These are phyloP conservation scores for Magnusiomyces tetraspermus DNA, from an alignment of 1,139 yeast genomes.

Conservation along the genomic window DNA sequence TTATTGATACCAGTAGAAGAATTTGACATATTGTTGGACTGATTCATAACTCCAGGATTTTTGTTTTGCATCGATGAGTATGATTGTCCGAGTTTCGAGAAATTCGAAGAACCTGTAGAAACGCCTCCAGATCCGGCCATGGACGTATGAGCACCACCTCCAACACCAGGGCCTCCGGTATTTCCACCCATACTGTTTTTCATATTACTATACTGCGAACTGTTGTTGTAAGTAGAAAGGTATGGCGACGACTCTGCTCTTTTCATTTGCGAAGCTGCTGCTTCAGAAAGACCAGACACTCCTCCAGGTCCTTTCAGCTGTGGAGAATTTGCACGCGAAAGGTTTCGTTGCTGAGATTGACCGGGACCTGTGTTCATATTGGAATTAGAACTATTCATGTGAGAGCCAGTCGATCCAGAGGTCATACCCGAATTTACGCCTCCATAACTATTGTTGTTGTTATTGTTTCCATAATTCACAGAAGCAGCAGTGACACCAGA, in stretches of 20 bases:
- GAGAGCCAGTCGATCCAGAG: too few relatives aligned
- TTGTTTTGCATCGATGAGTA: neutral
- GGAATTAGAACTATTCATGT: neutral
- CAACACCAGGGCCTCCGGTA: too few relatives aligned
- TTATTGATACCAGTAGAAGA: too few relatives aligned
- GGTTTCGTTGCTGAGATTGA: neutral
- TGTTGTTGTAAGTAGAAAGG: neutral
- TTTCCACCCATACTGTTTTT: neutral
- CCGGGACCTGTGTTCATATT: neutral
- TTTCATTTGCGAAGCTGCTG: neutral
- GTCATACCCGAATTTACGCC: too few relatives aligned
- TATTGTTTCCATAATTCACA: too few relatives aligned
- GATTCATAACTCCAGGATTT: neutral
- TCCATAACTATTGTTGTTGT: too few relatives aligned
- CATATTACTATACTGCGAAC: neutral
- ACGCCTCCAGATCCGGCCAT: too few relatives aligned
- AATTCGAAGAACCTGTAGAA: too few relatives aligned
- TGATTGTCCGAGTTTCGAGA: neutral
- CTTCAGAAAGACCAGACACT: neutral
- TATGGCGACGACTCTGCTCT: constrained; percentile 4
- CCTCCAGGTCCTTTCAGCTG: neutral
- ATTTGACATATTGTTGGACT: too few relatives aligned
- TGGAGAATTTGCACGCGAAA: neutral
- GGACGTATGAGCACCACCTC: neutral
- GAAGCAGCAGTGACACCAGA: neutral